These are phyloP conservation scores for Carex parvula DNA, from an alignment of 176 grass and related monocot species.

Conservation along the genomic window DNA sequence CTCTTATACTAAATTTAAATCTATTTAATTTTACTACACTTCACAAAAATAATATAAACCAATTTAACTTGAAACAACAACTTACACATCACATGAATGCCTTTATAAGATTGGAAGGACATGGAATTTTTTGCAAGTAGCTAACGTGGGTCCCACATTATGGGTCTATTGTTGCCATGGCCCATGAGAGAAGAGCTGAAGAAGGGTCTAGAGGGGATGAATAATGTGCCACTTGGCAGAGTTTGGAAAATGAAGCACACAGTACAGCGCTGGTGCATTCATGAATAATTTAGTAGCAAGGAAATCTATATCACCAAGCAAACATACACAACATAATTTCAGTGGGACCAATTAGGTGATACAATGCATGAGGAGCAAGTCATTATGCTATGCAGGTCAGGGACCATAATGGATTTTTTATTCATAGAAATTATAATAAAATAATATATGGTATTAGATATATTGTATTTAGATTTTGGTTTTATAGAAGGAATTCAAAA, in stretches of 20 bases:
- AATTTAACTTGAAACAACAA: too few relatives aligned
- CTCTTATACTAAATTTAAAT: too few relatives aligned
- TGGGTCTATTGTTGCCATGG: not conserved
- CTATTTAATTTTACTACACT: too few relatives aligned
- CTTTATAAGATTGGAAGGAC: too few relatives aligned
- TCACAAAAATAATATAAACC: too few relatives aligned
- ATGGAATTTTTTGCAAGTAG: not conserved
- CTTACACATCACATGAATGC: too few relatives aligned
- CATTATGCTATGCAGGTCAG: not conserved
- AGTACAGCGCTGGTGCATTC: not conserved
- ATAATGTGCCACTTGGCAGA: conserved; percentile 2
- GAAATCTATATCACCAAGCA: not conserved
- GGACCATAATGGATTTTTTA: not conserved
- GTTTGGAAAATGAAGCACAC: not conserved
- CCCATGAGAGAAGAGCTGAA: not conserved
- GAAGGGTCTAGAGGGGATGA: not conserved
- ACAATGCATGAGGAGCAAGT: not conserved
- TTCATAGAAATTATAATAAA: too few relatives aligned
- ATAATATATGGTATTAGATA: too few relatives aligned
- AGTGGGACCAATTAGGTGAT: not conserved
- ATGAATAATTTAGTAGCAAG: not conserved
- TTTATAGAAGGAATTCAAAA: too few relatives aligned
- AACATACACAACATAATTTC: not conserved
- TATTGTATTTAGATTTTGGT: too few relatives aligned
- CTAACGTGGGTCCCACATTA: not conserved